phyloP scores from a whole-genome alignment of 345 rosid genomes.

The Dovyalis caffra region DNA sequence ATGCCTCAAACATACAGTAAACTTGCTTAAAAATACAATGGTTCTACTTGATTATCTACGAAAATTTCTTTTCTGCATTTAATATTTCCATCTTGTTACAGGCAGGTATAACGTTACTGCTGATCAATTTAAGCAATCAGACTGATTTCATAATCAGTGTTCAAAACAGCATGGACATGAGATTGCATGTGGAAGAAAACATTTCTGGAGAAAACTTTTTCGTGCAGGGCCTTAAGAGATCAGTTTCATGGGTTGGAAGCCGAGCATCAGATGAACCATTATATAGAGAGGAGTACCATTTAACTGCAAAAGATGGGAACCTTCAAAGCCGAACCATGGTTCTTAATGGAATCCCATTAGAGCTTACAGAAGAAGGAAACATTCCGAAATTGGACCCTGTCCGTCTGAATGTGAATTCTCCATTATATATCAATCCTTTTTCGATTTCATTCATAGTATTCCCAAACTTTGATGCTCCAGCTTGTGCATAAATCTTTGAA shows the following conservation, averaged over 20 bases:
- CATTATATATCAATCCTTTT: constrained; percentile 45
- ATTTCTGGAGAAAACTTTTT: constrained; percentile 30
- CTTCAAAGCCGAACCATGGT: constrained; percentile 65
- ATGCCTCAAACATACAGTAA: neutral
- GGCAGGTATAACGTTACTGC: constrained; percentile 76
- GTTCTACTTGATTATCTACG: neutral
- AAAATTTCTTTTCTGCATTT: neutral
- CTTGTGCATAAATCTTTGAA: constrained; percentile 45
- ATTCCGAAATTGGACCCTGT: constrained; percentile 69
- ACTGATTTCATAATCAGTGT: constrained; percentile 49
- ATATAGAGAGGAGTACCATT: constrained; percentile 83
- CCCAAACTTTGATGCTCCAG: constrained; percentile 72
- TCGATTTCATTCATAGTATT: constrained; percentile 77
- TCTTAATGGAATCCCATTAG: constrained; percentile 70
- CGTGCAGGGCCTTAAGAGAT: constrained; percentile 50
- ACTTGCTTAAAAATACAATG: neutral
- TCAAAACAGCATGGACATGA: constrained; percentile 44
- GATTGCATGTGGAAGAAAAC: constrained; percentile 18
- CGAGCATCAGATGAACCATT: constrained; percentile 41
- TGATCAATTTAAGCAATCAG: constrained; percentile 74
- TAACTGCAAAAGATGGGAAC: constrained; percentile 68
- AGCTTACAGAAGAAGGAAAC: constrained; percentile 43
- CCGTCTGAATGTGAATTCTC: constrained; percentile 42
- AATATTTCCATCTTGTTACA: constrained; percentile 30
- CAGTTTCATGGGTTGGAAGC: constrained; percentile 59